Base-by-base conservation (phyloP, 495 filamentous ascomycete genomes). In the Xylona heveae region DNA sequence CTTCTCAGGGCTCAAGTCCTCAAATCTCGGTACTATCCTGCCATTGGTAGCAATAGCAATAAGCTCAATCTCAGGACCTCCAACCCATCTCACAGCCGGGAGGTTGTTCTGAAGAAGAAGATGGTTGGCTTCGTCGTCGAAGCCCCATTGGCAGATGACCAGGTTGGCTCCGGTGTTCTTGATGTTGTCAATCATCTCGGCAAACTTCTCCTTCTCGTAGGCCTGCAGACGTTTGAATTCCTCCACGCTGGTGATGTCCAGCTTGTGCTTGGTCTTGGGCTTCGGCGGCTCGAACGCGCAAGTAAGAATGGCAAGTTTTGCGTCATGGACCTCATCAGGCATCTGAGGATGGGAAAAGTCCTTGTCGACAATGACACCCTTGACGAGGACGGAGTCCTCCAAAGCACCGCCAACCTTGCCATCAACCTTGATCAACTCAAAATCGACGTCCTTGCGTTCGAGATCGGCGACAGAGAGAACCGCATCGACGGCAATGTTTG, bases 311-410 rank as follows among this genome's bases (percentile, higher is more conserved):
- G 88, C 88, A 45, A 99, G 65, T 58, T 94, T 95, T 43, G 90
- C 88, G 55, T 99, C 79, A 34, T 57, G 62, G 33, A 99, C 85
- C 52, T 92, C 77, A 31, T 72, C 73, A 18, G 88, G 88, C 88
- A 99, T 99, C 53, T 99, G 88, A 10, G 88, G 90, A 54, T 99
- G 88, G 20, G 88, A 99, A 60, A 99, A 95, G 53, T 99, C 88
- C 59, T 99, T 99, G 64, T 99, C 88, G 47, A 99, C 67, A 47
- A 99, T 88, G 24, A 99, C 88, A 51, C 88, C 88, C 57, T 94
- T 83, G 34, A 99, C 84, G 22, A 99, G 69, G 16, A 94, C 50
- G 3, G 83, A 76, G 50, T 99, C 88, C 51, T 94, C 84, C n/a
- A 99, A 66, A 2, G 88, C 55, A 36, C 90, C 88, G 31, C 88